phyloP scores from a whole-genome alignment of 2,329 filamentous ascomycete genomes.

The Blastomyces silverae region DNA sequence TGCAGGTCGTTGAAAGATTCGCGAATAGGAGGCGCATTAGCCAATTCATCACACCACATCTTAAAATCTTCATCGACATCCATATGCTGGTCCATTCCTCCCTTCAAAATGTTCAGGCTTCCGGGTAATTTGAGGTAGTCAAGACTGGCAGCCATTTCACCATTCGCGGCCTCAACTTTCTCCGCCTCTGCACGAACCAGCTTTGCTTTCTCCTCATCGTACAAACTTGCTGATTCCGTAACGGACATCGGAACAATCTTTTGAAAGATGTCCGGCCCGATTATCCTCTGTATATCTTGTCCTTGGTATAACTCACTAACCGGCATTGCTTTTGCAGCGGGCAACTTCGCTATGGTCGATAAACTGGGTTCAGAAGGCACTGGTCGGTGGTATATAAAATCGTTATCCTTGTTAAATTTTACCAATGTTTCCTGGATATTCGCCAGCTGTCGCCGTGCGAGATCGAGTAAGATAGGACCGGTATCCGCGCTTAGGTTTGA shows the following conservation, averaged over 20 bases:
- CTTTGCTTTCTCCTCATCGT: slow-evolving; percentile 98
- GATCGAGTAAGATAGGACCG: slow-evolving; percentile 64
- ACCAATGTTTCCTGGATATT: slow-evolving; percentile 73
- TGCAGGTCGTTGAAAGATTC: slow-evolving; percentile 72
- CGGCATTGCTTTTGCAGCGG: slow-evolving; percentile 92
- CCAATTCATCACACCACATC: slow-evolving; percentile 88
- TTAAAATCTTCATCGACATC: slow-evolving; percentile 85
- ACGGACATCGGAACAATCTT: slow-evolving; percentile 95
- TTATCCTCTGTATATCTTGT: slow-evolving; percentile 94
- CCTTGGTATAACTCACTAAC: slow-evolving; percentile 95
- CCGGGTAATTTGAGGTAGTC: slow-evolving; percentile 88
- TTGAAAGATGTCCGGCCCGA: slow-evolving; percentile 91
- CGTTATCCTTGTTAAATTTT: slow-evolving; percentile 81
- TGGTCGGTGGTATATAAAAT: slow-evolving; percentile 95
- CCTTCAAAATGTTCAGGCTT: slow-evolving; percentile 84
- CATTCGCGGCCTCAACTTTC: slow-evolving; percentile 82
- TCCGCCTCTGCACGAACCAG: slow-evolving; percentile 89
- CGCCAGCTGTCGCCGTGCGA: slow-evolving; percentile 73
- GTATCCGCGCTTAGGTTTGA: slow-evolving; percentile 81
- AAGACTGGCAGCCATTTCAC: slow-evolving; percentile 90
- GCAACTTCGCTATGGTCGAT: slow-evolving; percentile 76
- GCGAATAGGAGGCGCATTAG: slow-evolving; percentile 72
- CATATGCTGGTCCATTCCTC: slow-evolving; percentile 83
- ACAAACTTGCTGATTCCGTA: slow-evolving; percentile 91
- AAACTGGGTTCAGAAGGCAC: slow-evolving; percentile 81